These are phyloP conservation scores for Pinus tabuliformis DNA, from an alignment of 75 land plant genomes.

Conservation along the genomic window DNA sequence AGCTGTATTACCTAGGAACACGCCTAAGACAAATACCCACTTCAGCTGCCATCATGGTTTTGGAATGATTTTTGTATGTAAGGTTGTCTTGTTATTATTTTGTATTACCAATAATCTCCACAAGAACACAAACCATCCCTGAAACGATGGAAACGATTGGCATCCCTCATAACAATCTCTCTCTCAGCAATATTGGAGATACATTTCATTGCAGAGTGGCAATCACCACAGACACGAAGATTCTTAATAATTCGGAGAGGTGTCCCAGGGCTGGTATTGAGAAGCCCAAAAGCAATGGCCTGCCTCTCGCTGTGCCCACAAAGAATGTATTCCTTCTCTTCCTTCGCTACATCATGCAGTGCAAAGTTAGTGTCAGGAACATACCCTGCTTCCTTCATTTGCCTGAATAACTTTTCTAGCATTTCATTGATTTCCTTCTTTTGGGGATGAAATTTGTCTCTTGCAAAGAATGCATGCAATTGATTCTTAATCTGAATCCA, in stretches of 20 bases:
- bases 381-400: conserved; percentile 1
- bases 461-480: not conserved
- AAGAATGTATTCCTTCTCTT: not conserved
- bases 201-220: conserved; percentile 2
- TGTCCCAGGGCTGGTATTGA: not conserved
- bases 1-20: too few species aligned
- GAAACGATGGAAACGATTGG: conserved; percentile 6
- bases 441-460: conserved; percentile 3
- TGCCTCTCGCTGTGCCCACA: conserved; percentile 1
- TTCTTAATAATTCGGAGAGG: not conserved
- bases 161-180: conserved; percentile 4
- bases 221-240: conserved; percentile 1
- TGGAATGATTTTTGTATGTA: too few species aligned
- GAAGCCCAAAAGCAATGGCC: conserved; percentile 5
- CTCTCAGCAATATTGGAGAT: conserved; percentile 1
- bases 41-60: too few species aligned
- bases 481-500: conserved; percentile 18
- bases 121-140: conserved; percentile 1
- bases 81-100: not conserved
- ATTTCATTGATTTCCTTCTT: conserved; percentile 1
- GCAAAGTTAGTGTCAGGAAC: not conserved
- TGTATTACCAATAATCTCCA: conserved; percentile 7
- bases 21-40: too few species aligned
- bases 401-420: not conserved
- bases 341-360: not conserved